Percentiles rank a stretch among this genome's conserved stretches.
These are phyloP conservation scores for Cutaneotrichosporon cutaneum DNA, from an alignment of 1,284 basidiomycete species.

Conservation along the genomic window DNA sequence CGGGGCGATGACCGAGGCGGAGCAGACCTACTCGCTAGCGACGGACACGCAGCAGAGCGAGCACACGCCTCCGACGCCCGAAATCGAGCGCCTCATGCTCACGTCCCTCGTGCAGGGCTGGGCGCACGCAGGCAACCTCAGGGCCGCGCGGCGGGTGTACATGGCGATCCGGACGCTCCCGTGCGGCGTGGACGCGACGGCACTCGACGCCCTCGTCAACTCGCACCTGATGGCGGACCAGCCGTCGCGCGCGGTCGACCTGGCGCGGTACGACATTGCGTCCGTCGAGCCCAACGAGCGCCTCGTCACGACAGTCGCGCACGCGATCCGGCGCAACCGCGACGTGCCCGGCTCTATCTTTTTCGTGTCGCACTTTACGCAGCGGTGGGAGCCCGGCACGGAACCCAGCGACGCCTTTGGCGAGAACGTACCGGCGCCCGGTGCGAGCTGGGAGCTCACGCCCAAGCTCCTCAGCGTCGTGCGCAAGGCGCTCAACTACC, in stretches of 20 bases:
- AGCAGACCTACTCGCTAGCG: slow-evolving; percentile 34
- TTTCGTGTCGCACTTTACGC: slow-evolving; percentile 19
- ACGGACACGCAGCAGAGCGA: slow-evolving; percentile 22
- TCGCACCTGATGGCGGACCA: slow-evolving; percentile 8
- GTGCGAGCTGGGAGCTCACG: slow-evolving; percentile 5
- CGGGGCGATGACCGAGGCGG: slow-evolving; percentile 39
- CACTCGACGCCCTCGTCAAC: slow-evolving; percentile 13
- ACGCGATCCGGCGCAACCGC: slow-evolving; percentile 12
- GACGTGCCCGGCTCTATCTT: slow-evolving; percentile 21
- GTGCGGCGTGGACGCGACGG: slow-evolving; percentile 8
- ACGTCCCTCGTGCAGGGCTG: slow-evolving; percentile 28
- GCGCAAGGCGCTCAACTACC: slow-evolving; percentile 16
- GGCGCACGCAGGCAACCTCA: slow-evolving; percentile 6
- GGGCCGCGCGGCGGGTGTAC: slow-evolving; percentile 15
- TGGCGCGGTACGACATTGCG: slow-evolving; percentile 15
- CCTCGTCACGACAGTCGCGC: slow-evolving; percentile 15
- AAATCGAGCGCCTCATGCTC: slow-evolving; percentile 29
- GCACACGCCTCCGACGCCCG: not conserved
- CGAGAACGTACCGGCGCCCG: not conserved
- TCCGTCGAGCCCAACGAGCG: slow-evolving; percentile 12
- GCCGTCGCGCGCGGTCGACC: not conserved
- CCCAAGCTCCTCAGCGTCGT: slow-evolving; percentile 10
- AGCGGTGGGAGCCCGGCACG: not conserved
- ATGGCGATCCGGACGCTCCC: not conserved
- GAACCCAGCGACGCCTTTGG: not conserved